Conservation (phyloP, 495 filamentous ascomycete genomes). For the Neurospora intermedia region DNA sequence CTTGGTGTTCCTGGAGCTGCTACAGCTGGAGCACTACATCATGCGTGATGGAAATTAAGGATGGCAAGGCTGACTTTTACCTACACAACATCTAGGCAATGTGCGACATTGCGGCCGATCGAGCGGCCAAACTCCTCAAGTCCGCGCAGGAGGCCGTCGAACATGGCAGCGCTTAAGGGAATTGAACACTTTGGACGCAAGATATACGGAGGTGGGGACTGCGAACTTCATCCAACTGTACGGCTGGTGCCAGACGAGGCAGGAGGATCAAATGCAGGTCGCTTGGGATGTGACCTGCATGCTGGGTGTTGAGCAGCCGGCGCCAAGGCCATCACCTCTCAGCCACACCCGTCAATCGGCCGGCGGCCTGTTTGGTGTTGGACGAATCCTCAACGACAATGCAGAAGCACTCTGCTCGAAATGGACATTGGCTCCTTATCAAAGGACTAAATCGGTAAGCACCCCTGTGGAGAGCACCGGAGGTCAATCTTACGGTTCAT, state of each 20-base stretch:
- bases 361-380: background rate
- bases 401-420: background rate
- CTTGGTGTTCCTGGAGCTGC: no score
- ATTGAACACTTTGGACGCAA: background rate
- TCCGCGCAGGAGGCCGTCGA: conserved; percentile 9
- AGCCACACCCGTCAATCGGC: background rate
- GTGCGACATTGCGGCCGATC: conserved; percentile 39
- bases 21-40: no score
- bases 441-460: background rate
- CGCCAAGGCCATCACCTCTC: background rate
- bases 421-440: background rate
- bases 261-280: background rate
- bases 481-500: no score
- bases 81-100: conserved; percentile 25
- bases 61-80: background rate
- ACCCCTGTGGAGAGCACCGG: background rate
- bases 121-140: conserved; percentile 31
- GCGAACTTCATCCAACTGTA: background rate
- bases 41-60: no score
- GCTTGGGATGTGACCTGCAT: background rate
- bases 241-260: background rate
- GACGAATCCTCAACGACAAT: background rate
- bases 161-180: background rate
- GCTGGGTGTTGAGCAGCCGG: background rate
- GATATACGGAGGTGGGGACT: background rate